Evolutionary conservation across 345 rosid species (phyloP).

Genomic region (Atalantia buxifolia): DNA sequence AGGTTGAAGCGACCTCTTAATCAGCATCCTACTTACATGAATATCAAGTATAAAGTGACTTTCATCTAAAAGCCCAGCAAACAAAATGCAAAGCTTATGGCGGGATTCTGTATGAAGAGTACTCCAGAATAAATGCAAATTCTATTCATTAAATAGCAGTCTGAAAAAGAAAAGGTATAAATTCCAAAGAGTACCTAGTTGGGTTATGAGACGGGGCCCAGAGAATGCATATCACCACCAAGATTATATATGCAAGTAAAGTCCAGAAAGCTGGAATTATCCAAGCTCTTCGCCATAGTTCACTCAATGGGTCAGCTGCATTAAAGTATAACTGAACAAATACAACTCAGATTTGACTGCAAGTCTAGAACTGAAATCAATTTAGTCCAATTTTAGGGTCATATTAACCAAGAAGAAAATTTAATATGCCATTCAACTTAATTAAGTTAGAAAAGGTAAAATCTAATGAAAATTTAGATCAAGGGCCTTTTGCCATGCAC

Average conservation of each 20-base stretch:
- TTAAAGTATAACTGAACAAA: slow-evolving; percentile 42
- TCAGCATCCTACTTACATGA: neutral
- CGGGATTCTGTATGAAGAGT: neutral
- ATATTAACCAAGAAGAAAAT: neutral
- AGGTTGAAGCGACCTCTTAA: neutral
- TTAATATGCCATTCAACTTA: neutral
- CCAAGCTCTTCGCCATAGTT: slow-evolving; percentile 48
- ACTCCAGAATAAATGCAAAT: neutral
- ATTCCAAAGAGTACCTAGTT: slow-evolving; percentile 29
- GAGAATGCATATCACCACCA: slow-evolving; percentile 43
- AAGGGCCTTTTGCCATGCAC: neutral
- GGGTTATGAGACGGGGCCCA: slow-evolving; percentile 48
- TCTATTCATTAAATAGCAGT: neutral
- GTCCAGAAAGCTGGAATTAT: slow-evolving; percentile 54
- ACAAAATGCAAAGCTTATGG: neutral
- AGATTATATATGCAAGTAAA: slow-evolving; percentile 40
- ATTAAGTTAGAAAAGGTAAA: neutral
- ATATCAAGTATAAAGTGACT: neutral
- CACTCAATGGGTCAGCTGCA: slow-evolving; percentile 52
- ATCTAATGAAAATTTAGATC: neutral
- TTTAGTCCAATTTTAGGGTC: neutral
- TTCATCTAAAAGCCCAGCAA: neutral
- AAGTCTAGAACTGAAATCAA: neutral
- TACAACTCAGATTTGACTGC: slow-evolving; percentile 1
- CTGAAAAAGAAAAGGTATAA: neutral